Base-by-base conservation (phyloP, 371 early-diverging fungal species). In the Mucor plumbeus region DNA sequence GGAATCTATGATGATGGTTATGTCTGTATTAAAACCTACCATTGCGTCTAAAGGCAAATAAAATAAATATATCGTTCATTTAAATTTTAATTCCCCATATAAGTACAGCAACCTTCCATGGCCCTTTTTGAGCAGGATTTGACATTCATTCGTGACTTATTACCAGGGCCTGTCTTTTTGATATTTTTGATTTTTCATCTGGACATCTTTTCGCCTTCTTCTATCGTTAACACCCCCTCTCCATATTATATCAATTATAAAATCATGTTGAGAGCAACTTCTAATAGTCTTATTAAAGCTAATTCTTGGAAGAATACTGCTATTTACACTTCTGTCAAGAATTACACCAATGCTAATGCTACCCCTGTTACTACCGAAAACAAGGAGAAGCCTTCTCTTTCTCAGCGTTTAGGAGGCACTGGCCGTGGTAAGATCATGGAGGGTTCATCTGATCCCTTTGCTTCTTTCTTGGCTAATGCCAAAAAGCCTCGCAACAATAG, bases 351-450 rank as follows among this genome's bases (percentile, higher is more conserved):
- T 1, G 41, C 67, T 13, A 43, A 14, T 31, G 47, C 43, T 60
- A 60, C 61, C 47, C 61, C 61, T 60, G 34, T 31, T 44, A 13
- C 50, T 13, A 38, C n/a, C 14, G 26, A 48, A 1, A 62, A 36
- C 17, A 26, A 62, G n/a, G 58, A 61, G 9, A n/a, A 43, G 14
- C 55, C 39, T 44, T 34, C 60, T 6, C 68, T 72, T 50, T 76
- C 81, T 31, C 62, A 64, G 34, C 77, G 82, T 59, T 59, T 81
- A 26, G 77, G 77, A 31, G 82, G 82, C 58, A 59, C 76, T 53
- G 82, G 82, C 43, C 77, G 82, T 69, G 82, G 82, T 50, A 73
- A 75, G 33, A 50, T 64, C 13, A 38, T 73, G n/a, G 61, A 64
- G 8, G 48, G 38, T 26, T 66, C 44, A 13, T n/a, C 60, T 38